Evolutionary conservation across 2,329 filamentous ascomycete genomes (phyloP).

Genomic region (Calonectria hawksworthii): DNA sequence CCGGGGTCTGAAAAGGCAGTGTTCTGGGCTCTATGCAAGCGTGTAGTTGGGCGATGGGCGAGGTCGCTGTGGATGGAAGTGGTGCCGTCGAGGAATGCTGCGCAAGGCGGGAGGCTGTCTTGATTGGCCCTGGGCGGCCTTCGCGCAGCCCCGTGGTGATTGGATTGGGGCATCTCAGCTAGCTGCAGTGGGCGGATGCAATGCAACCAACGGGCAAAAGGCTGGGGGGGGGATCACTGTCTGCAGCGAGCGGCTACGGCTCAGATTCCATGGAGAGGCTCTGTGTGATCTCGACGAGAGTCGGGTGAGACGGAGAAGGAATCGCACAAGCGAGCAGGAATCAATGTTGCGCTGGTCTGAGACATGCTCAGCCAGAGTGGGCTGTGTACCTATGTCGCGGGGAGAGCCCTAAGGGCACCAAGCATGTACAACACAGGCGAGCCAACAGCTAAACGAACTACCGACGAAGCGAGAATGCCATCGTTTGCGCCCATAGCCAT

Average conservation of each 20-base stretch:
- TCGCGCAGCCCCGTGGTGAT: slow-evolving; percentile 25
- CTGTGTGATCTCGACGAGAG: background rate
- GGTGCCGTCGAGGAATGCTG: slow-evolving; percentile 15
- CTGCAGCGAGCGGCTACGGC: slow-evolving; percentile 1
- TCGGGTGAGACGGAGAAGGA: slow-evolving; percentile 4
- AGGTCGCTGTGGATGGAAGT: slow-evolving; percentile 11
- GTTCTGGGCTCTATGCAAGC: background rate
- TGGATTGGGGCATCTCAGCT: slow-evolving; percentile 29
- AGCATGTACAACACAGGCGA: background rate
- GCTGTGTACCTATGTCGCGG: background rate
- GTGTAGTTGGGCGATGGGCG: slow-evolving; percentile 15
- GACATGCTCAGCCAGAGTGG: background rate
- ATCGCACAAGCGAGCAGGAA: background rate
- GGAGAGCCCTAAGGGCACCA: background rate
- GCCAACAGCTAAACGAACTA: background rate
- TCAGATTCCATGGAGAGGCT: background rate
- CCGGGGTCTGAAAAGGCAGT: background rate
- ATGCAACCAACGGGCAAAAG: slow-evolving; percentile 22
- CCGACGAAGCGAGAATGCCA: background rate
- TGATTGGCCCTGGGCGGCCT: slow-evolving; percentile 28
- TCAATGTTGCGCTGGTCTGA: background rate
- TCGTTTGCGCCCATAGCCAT: background rate
- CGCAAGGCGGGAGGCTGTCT: slow-evolving; percentile 11
- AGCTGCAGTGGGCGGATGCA: slow-evolving; percentile 25
- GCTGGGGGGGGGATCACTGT: background rate